phyloP scores from a whole-genome alignment of 345 rosid species.

The Murraya koenigii region DNA sequence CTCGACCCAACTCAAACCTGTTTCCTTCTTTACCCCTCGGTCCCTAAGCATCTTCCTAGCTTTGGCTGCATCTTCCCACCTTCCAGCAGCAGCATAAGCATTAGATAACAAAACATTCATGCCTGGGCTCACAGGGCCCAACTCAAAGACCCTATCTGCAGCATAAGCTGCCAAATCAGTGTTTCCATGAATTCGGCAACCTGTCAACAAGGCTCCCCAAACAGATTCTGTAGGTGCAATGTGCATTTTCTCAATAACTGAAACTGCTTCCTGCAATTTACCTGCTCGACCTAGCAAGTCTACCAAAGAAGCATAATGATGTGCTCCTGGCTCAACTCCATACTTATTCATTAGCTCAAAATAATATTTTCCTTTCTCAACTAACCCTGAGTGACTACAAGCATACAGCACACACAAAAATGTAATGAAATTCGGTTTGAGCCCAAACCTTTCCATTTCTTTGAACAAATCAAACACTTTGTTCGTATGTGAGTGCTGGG shows the following conservation, averaged over 20 bases:
- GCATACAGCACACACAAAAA: constrained; percentile 76
- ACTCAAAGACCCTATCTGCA: constrained; percentile 67
- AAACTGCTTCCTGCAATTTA: constrained; percentile 66
- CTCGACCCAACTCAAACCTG: constrained; percentile 93
- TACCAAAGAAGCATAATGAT: constrained; percentile 84
- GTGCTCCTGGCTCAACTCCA: constrained; percentile 64
- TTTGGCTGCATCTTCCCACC: constrained; percentile 81
- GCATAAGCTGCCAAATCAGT: constrained; percentile 78
- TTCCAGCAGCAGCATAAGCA: constrained; percentile 87
- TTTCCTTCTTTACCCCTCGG: constrained; percentile 79
- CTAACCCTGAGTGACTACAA: constrained; percentile 85
- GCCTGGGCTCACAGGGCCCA: constrained; percentile 70
- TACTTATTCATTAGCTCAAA: constrained; percentile 69
- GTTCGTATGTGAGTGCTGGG: constrained; percentile 62
- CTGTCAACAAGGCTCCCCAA: constrained; percentile 87
- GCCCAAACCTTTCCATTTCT: constrained; percentile 47
- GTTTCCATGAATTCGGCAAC: constrained; percentile 68
- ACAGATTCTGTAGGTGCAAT: constrained; percentile 70
- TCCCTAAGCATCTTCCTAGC: constrained; percentile 80
- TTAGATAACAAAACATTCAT: constrained; percentile 67
- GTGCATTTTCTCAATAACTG: constrained; percentile 57
- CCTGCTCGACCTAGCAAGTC: constrained; percentile 85
- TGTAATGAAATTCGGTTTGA: constrained; percentile 79
- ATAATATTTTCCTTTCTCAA: constrained; percentile 55
- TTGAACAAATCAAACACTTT: constrained; percentile 54